phyloP scores from a whole-genome alignment of 495 filamentous ascomycete species.

The Lophiotrema nucula region DNA sequence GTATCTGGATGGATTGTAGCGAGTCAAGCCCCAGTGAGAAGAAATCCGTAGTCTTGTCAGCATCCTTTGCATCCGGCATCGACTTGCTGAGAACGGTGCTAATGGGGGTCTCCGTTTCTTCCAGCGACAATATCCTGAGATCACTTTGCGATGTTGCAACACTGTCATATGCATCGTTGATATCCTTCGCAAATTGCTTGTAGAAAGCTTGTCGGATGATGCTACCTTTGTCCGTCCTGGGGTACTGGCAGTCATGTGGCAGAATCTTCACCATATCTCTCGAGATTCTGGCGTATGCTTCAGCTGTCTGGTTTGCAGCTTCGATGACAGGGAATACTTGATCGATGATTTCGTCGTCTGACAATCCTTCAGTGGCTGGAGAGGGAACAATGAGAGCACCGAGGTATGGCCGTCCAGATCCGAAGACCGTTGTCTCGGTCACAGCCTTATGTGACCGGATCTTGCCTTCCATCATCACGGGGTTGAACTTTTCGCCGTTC shows the following conservation, averaged over 20 bases:
- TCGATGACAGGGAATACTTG: slow-evolving; percentile 28
- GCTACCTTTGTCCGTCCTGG: slow-evolving; percentile 36
- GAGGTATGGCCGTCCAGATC: slow-evolving; percentile 33
- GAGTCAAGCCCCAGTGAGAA: slow-evolving; percentile 36
- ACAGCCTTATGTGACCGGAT: slow-evolving; percentile 53
- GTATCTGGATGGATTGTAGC: slow-evolving; percentile 32
- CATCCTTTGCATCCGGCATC: background rate
- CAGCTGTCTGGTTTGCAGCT: slow-evolving; percentile 24
- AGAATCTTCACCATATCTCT: slow-evolving; percentile 30
- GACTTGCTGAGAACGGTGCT: background rate
- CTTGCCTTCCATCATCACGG: slow-evolving; percentile 58
- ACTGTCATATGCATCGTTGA: slow-evolving; percentile 24
- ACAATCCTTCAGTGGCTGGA: slow-evolving; percentile 7
- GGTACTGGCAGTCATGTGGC: slow-evolving; percentile 11
- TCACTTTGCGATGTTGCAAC: background rate
- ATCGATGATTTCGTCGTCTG: slow-evolving; percentile 25
- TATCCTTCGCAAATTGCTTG: slow-evolving; percentile 31
- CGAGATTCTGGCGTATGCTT: slow-evolving; percentile 18
- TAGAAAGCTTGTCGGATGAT: slow-evolving; percentile 34
- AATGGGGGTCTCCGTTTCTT: slow-evolving; percentile 15
- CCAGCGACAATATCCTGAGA: background rate
- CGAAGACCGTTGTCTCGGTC: slow-evolving; percentile 61
- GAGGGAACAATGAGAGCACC: slow-evolving; percentile 38
- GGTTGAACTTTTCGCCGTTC: slow-evolving; percentile 71
- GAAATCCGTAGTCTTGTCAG: too few relatives aligned